Evolutionary conservation across 2,329 filamentous ascomycete species (phyloP), one percentile per base, ranked within the genome.

Genomic region (Herpomyces periplanetae): DNA sequence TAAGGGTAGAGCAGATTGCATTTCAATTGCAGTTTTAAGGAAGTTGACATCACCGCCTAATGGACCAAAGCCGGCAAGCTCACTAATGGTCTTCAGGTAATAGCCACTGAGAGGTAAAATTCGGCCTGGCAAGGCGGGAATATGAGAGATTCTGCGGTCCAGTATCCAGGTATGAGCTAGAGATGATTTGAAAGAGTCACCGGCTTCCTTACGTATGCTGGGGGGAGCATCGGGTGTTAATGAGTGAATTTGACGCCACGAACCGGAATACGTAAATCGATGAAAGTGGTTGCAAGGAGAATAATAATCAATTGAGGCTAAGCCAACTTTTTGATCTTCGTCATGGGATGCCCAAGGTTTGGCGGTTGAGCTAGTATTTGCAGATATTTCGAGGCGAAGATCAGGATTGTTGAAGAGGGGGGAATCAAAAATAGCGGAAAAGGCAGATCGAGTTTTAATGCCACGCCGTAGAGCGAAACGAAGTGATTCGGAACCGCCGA

Each of bases 271-370:
- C 18, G 58, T 59, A 13, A 88, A 30, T 25, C 75, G 61, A 34
- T 87, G 68, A 22, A 48, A 49, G 27, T 66, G 56, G 17, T 58
- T 57, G 18, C 45, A 41, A 18, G 34, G 31, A 5, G 51, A 56
- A 14, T 60, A 39, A 63, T 66, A 91, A 15, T 58, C 55, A 15
- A 87, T 45, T 27, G 66, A 71, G 6, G 63, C 43, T 29, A 54
- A 60, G 9, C 53, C 69, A 8, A 73, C 71, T 31, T 61, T 66
- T 9, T 84, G 42, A 3, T 61, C 57, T 39, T 96, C 75, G 30
- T 91, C 75, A 33, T 96, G 75, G 26, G 66, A 80, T 10, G 80
- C 71, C 65, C 69, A 91, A 6, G 59, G 53, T 40, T 91, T 88
- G 25, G 75, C 53, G 1, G 68, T 84, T 17, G 68, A 60, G 25